Evolutionary conservation across 108 stramenopile genomes (phyloP), one percentile per base, ranked within the genome.

Genomic region (Cyclotella atomus): DNA sequence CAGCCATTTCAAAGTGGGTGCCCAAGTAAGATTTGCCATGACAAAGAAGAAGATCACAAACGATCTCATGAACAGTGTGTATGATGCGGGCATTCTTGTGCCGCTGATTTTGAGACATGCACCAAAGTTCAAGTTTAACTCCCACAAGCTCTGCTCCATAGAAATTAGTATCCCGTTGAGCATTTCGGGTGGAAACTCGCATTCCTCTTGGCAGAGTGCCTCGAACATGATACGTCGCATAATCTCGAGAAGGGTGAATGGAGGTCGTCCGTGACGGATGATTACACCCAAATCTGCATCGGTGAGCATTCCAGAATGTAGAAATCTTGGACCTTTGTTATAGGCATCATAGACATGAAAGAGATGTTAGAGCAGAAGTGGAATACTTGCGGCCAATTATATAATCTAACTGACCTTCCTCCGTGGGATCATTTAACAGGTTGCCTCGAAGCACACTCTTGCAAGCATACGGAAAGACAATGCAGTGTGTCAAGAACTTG

Each of bases 211-310:
- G n/a, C 38, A 57, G 19, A 56, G 44, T 43, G 49, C 61, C 32
- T 73, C 62, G n/a, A 43, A 59, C 41, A 73, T 54, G 24, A 30
- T 43, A 0, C 53, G 21, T 35, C 72, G 50, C 61, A 73, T 54
- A 12, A 73, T 73, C 15, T 73, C 72, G 23, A 73, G 50, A 32
- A 52, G 56, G 1, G 27, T 53, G 29, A 73, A 73, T 32, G 72
- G 72, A 2, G 72, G 38, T 5, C 49, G 20, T 24, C 72, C 72
- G 30, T 73, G 72, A 17, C 72, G 47, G 54, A 73, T 36, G 21
- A 73, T 55, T 24, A 73, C 62, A 25, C 72, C 61, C 6, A 73
- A 62, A 64, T 73, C 72, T 6, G 62, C 72, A 64, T 73, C 72
- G 15, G 72, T 73, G 0, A 73, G 53, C 50, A 73, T 63, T 20